These are phyloP conservation scores for Emericellopsis terricola DNA, from an alignment of 495 filamentous ascomycete genomes.

Conservation along the genomic window DNA sequence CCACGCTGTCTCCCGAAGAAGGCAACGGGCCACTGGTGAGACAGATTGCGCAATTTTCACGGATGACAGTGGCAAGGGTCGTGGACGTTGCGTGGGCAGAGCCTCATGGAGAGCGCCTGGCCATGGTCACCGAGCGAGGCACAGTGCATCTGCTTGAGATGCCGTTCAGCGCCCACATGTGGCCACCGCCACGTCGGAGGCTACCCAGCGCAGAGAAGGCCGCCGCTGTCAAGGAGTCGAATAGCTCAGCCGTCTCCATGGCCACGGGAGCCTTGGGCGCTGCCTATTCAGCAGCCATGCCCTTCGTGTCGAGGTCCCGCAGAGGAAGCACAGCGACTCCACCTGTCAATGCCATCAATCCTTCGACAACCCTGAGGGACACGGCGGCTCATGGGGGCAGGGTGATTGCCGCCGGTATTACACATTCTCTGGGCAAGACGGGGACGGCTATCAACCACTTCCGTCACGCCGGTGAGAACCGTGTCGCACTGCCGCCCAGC, in stretches of 20 bases:
- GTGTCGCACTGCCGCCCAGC: conserved; percentile 51
- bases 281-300: conserved; percentile 37
- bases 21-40: conserved; percentile 37
- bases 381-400: conserved; percentile 56
- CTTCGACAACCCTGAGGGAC: conserved; percentile 44
- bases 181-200: conserved; percentile 66
- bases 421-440: conserved; percentile 67
- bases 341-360: conserved; percentile 6
- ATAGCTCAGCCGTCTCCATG: conserved; percentile 31
- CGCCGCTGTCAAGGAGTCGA: conserved; percentile 14
- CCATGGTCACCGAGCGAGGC: conserved; percentile 79
- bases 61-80: conserved; percentile 78
- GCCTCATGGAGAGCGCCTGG: conserved; percentile 62
- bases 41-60: conserved; percentile 68
- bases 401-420: conserved; percentile 64
- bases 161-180: conserved; percentile 64
- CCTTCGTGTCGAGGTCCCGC: conserved; percentile 28
- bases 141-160: conserved; percentile 85
- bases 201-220: conserved; percentile 25
- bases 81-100: conserved; percentile 78
- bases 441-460: conserved; percentile 62
- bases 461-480: conserved; percentile 69
- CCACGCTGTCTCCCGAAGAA: conserved; percentile 9
- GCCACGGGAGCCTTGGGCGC: conserved; percentile 46
- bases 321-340: conserved; percentile 21